Base-by-base conservation (phyloP, 2,329 filamentous ascomycete genomes). In the Fusarium sp. region DNA sequence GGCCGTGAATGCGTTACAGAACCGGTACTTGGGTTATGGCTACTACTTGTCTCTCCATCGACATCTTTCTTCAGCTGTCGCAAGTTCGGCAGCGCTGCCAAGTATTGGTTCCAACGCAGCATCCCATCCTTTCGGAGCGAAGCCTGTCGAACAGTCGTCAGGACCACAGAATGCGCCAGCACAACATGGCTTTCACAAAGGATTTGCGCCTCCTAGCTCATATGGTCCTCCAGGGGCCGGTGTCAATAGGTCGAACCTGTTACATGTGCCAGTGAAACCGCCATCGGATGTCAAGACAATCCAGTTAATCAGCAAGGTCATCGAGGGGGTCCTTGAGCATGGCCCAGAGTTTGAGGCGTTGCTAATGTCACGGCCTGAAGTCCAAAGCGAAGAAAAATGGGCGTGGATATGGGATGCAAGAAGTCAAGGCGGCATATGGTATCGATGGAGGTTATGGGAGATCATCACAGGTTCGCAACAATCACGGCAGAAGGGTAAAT, bases 331-430 rank as follows among this genome's bases (percentile, higher is more conserved):
- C 1, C 82, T 98, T 11, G 88, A 89, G 23, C 89, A 96, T 72
- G 94, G 94, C 0, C 89, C 93, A 0, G 93, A 96, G 75, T 97
- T 97, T 65, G 96, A 99, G 80, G 94, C 94, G 7, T 84, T 97
- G 4, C 86, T 99, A 9, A 98, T 98, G 96, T 91, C 90, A 51
- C 86, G 93, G 20, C 88, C 92, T 0, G 89, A 94, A 57, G 92
- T 98, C 2, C 93, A 97, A 77, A 87, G 86, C 42, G 93, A 97
- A 63, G 93, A 97, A 78, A 94, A 91, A 71, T 98, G 95, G 90
- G 92, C 94, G 0, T 99, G 94, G 92, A 84, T 99, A 7, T 99
- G 93, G 90, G 92, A 98, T 78, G 87, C 94, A 21, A 87, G 90
- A 70, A 94, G 90, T 75, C 84, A 86, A 67, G 94, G 89, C 27